A percentile compares a stretch with the other conserved stretches of the same genome.
phyloP scores from a whole-genome alignment of 2,329 filamentous ascomycete genomes.

The Hypoxylon rubiginosum region DNA sequence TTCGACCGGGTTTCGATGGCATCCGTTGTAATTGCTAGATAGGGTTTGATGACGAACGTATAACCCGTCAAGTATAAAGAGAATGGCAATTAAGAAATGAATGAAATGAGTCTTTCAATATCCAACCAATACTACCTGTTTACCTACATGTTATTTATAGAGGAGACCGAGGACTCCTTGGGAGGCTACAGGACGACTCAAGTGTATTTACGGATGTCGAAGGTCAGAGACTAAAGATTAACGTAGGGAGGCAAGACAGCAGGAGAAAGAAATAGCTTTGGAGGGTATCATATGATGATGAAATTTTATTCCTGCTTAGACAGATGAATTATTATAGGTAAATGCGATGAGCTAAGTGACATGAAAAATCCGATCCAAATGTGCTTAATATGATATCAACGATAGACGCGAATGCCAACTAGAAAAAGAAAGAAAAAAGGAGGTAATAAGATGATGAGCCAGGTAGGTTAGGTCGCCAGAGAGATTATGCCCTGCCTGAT shows the following conservation, averaged over 20 bases:
- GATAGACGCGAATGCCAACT: neutral
- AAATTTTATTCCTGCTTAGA: constrained; percentile 8
- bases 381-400: neutral
- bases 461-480: neutral
- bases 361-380: constrained; percentile 1
- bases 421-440: neutral
- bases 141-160: too few species aligned
- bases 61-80: neutral
- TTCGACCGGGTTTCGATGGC: neutral
- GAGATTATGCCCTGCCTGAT: constrained; percentile 9
- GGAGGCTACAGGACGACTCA: too few species aligned
- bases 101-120: neutral
- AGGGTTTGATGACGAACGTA: neutral
- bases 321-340: constrained; percentile 16
- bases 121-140: too few species aligned
- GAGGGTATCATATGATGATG: neutral
- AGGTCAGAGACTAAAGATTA: neutral
- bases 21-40: constrained; percentile 3
- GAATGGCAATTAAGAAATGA: constrained; percentile 11
- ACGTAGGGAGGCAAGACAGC: neutral
- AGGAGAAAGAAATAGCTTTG: neutral
- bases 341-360: constrained; percentile 15
- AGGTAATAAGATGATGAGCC: constrained; percentile 3
- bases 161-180: too few species aligned
- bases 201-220: neutral